Evolutionary conservation across 106 monocot species (phyloP).

Genomic region (Amphibolis antarctica): DNA sequence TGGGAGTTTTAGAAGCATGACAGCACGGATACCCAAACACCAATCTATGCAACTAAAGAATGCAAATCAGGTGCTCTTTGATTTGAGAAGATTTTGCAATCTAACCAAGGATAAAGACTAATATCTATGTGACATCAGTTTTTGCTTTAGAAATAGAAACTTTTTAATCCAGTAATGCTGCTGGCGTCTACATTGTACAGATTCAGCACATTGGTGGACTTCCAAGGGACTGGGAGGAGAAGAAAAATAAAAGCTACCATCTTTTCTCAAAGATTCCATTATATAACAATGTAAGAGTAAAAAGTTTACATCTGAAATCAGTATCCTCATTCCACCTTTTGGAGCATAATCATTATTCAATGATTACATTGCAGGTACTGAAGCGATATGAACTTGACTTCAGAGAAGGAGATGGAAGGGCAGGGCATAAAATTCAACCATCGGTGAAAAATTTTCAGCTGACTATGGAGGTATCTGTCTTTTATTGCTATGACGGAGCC

Average conservation of each 20-base stretch:
- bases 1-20: conserved; percentile 79
- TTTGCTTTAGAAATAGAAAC: background rate
- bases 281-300: conserved; percentile 54
- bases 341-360: background rate
- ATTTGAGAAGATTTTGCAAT: background rate
- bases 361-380: conserved; percentile 20
- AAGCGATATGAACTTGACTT: conserved; percentile 83
- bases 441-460: conserved; percentile 94
- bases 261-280: conserved; percentile 58
- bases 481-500: background rate
- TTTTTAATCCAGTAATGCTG: background rate
- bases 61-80: conserved; percentile 37
- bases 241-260: conserved; percentile 37
- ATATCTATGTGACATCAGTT: background rate
- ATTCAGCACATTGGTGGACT: conserved; percentile 68
- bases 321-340: too few relatives aligned
- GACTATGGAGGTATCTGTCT: conserved; percentile 53
- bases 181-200: conserved; percentile 17
- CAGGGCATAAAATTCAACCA: conserved; percentile 40
- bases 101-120: background rate
- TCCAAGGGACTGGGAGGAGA: conserved; percentile 64
- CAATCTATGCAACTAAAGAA: conserved; percentile 67
- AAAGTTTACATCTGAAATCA: background rate
- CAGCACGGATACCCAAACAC: conserved; percentile 74
- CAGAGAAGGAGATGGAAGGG: conserved; percentile 62